Conservation (phyloP, 768 basidiomycete genomes). For the Sutorius australiensis region DNA sequence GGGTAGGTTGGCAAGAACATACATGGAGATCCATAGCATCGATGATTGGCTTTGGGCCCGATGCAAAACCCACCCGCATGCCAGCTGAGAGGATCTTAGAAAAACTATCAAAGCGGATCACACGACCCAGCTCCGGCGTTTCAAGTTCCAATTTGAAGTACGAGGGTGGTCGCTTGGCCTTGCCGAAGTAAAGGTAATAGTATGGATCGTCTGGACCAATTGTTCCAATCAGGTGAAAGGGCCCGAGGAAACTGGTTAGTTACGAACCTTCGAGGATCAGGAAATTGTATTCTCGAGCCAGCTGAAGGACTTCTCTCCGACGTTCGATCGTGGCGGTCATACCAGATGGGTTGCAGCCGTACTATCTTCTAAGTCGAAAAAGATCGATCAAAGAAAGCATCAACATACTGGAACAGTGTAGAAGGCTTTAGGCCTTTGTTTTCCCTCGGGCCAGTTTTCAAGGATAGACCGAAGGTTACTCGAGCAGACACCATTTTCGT, state of each 20-base stretch:
- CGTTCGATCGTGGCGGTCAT: conserved; percentile 69
- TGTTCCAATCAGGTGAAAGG: neutral
- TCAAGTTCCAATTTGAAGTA: conserved; percentile 80
- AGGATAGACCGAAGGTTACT: conserved; percentile 58
- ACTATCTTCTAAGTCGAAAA: conserved; percentile 36
- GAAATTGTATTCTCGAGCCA: conserved; percentile 71
- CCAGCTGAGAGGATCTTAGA: conserved; percentile 80
- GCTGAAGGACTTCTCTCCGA: conserved; percentile 63
- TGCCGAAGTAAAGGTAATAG: conserved; percentile 73
- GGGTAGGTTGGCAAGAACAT: conserved; percentile 28
- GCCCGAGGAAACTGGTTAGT: neutral
- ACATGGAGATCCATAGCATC: conserved; percentile 70
- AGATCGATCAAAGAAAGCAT: conserved; percentile 6
- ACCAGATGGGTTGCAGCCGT: conserved; percentile 86
- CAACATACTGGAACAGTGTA: conserved; percentile 72
- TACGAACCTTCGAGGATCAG: conserved; percentile 77
- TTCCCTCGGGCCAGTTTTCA: conserved; percentile 68
- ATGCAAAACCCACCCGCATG: conserved; percentile 76
- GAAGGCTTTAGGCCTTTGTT: conserved; percentile 70
- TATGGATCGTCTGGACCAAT: conserved; percentile 68
- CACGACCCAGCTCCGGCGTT: conserved; percentile 65
- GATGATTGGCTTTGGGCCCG: conserved; percentile 67
- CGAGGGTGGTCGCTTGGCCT: conserved; percentile 57
- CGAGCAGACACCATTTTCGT: conserved; percentile 65
- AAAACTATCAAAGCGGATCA: conserved; percentile 85